Conservation (phyloP, 345 rosid species). For the Trapa incisa region DNA sequence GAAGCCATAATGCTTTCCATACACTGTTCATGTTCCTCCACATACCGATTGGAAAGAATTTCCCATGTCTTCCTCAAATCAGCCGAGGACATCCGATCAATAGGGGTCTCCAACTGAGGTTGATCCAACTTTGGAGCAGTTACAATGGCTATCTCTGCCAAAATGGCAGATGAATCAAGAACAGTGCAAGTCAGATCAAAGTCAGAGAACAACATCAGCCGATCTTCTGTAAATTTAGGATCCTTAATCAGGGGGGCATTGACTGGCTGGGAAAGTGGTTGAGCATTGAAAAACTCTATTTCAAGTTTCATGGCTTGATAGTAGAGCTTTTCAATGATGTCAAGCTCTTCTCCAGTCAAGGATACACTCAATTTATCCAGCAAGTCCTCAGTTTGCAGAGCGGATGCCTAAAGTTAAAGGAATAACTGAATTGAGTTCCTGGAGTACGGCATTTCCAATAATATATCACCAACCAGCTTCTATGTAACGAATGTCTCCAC, state of each 20-base stretch:
- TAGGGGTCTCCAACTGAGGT: constrained; percentile 35
- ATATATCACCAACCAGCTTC: constrained; percentile 13
- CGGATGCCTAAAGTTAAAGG: constrained; percentile 54
- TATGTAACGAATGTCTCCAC: constrained; percentile 1
- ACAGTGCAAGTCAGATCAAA: constrained; percentile 93
- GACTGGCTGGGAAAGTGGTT: constrained; percentile 61
- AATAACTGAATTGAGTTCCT: constrained; percentile 24
- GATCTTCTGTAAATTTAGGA: constrained; percentile 40
- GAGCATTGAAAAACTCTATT: constrained; percentile 78
- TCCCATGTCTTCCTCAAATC: constrained; percentile 74
- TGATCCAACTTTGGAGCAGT: constrained; percentile 77
- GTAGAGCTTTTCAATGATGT: constrained; percentile 79
- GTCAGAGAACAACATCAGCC: constrained; percentile 67
- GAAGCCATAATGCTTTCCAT: constrained; percentile 64
- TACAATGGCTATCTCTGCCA: constrained; percentile 88
- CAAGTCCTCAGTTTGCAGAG: constrained; percentile 84
- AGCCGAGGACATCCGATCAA: constrained; percentile 59
- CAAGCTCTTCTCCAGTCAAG: constrained; percentile 94
- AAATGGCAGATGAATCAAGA: constrained; percentile 91
- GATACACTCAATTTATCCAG: constrained; percentile 86
- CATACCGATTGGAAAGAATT: constrained; percentile 59
- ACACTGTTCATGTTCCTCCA: constrained; percentile 82
- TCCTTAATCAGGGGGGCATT: constrained; percentile 55
- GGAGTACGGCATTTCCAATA: constrained; percentile 19
- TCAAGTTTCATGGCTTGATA: constrained; percentile 97